Percentiles rank a stretch among this genome's conserved stretches.
Conservation (phyloP, 2,329 filamentous ascomycete species). For the Dryadomyces quercivorus region DNA sequence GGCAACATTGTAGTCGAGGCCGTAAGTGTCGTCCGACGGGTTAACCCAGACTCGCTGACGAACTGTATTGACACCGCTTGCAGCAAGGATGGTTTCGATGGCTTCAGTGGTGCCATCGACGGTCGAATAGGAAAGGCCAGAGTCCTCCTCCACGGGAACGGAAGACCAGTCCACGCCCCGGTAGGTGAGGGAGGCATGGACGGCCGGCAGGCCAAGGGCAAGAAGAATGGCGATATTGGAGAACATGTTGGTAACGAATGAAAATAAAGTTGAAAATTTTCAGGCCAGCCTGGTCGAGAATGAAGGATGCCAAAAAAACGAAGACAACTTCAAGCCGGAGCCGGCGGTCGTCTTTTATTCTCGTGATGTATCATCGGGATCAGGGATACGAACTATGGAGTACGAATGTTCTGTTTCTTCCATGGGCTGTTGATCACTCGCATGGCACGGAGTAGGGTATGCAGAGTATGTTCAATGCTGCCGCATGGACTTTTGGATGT, state of each 20-base stretch:
- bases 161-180: slow-evolving; percentile 63
- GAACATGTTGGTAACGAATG: not conserved
- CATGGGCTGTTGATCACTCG: not conserved
- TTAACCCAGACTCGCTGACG: slow-evolving; percentile 64
- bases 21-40: slow-evolving; percentile 40
- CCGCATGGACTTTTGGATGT: not conserved
- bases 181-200: slow-evolving; percentile 36
- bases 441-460: not conserved
- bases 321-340: not conserved
- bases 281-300: not conserved
- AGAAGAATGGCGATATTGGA: not conserved
- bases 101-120: slow-evolving; percentile 35
- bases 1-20: slow-evolving; percentile 56
- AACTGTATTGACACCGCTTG: slow-evolving; percentile 54
- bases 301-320: not conserved
- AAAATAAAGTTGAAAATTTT: not conserved
- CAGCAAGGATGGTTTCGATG: slow-evolving; percentile 50
- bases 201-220: not conserved
- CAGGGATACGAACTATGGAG: not conserved
- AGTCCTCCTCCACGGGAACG: slow-evolving; percentile 46
- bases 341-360: not conserved
- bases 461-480: not conserved
- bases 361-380: not conserved
- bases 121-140: slow-evolving; percentile 49
- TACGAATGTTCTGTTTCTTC: not conserved